Evolutionary conservation across 2,329 filamentous ascomycete species (phyloP).

Genomic region (Magnaporthales sp.): DNA sequence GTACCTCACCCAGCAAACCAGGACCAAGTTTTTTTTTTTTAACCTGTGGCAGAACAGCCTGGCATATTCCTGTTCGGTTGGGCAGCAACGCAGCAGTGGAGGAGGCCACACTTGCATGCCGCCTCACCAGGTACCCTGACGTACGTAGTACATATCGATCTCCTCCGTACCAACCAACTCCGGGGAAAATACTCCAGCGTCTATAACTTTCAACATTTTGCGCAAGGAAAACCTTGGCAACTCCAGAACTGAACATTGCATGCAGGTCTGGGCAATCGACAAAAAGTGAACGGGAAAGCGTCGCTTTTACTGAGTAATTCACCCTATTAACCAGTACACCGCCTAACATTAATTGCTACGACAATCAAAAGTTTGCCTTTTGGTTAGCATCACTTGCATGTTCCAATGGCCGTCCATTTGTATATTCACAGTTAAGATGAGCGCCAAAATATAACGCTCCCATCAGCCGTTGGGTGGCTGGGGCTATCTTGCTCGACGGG

Average conservation of each 20-base stretch:
- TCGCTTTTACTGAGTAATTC: background rate
- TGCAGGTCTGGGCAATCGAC: background rate
- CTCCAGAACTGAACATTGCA: background rate
- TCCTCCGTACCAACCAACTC: background rate
- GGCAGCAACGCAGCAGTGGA: background rate
- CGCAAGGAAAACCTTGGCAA: background rate
- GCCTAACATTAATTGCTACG: background rate
- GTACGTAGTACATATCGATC: background rate
- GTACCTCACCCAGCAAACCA: background rate
- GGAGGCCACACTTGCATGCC: background rate
- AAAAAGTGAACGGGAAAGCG: background rate
- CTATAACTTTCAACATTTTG: background rate
- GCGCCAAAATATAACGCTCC: background rate
- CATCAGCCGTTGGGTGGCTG: background rate
- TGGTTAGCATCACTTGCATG: background rate
- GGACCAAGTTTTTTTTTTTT: background rate
- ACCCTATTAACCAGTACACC: background rate
- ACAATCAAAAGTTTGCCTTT: background rate
- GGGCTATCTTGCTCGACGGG: background rate
- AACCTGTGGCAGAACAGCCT: background rate
- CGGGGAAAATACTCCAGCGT: background rate
- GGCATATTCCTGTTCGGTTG: background rate
- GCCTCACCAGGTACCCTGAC: background rate
- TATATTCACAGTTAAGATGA: background rate
- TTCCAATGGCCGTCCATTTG: background rate